Conservation (phyloP, 2,329 filamentous ascomycete genomes). For the Monosporascus sp. region DNA sequence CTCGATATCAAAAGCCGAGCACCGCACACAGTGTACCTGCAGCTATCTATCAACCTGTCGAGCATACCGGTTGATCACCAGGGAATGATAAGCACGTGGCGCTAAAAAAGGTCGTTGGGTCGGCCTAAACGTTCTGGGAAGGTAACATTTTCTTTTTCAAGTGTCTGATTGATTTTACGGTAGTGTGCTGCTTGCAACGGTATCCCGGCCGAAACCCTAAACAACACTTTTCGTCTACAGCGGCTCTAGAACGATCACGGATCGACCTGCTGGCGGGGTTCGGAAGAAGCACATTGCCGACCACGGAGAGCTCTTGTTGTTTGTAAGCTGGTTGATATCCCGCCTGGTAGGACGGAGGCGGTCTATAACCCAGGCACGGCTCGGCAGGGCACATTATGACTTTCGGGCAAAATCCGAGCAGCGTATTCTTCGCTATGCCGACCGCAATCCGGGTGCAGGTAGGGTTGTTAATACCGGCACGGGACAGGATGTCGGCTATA, state of each 20-base stretch:
- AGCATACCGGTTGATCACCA: too few relatives aligned
- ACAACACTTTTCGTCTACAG: not conserved
- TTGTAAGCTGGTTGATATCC: not conserved
- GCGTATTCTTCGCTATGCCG: not conserved
- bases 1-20: too few relatives aligned
- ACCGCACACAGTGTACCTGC: too few relatives aligned
- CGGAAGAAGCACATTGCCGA: not conserved
- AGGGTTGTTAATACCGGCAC: not conserved
- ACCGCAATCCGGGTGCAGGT: not conserved
- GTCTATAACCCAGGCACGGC: not conserved
- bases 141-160: too few relatives aligned
- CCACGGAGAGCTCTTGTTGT: not conserved
- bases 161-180: too few relatives aligned
- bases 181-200: too few relatives aligned
- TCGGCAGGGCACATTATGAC: not conserved
- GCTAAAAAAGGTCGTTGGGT: too few relatives aligned
- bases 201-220: not conserved
- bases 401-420: not conserved
- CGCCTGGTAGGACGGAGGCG: not conserved
- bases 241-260: not conserved
- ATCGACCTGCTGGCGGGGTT: not conserved
- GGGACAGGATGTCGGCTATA: not conserved
- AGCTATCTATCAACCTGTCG: too few relatives aligned
- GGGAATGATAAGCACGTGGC: too few relatives aligned
- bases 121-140: too few relatives aligned